Evolutionary conservation across 2,329 filamentous ascomycete species (phyloP), one percentile per base, ranked within the genome.

Genomic region (Beauveria sp.): DNA sequence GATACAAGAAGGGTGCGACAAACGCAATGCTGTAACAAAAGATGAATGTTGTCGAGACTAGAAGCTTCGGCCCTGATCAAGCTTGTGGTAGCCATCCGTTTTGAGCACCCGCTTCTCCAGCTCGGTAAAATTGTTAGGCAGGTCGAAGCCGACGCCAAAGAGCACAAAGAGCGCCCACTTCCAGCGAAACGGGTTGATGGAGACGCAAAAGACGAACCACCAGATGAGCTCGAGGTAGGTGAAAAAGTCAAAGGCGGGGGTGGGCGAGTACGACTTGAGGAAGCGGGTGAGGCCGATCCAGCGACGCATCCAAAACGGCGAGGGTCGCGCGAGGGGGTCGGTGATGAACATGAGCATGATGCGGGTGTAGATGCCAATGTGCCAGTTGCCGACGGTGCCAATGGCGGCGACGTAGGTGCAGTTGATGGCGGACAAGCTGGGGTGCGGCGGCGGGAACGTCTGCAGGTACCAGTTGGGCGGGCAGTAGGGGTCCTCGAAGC

Each of bases 381-480:
- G 91, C 81, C 89, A 93, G 72, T 95, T 93, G 0, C 91, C 89
- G 1, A 95, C 89, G 0, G 88, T 89, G 0, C 90, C 90, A 62
- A 95, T 93, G 4, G 86, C 90, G 59, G 88, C 86, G 61, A 92
- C 78, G 66, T 93, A 96, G 0, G 90, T 95, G 77, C 88, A 82
- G 74, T 96, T 96, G 74, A 91, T 93, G 65, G 87, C 87, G 65
- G 87, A 91, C 53, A 96, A 81, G 40, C 85, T 87, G 0, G 87
- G 84, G 66, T 93, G 87, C 3, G 78, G 73, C 0, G 91, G 89
- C 5, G 91, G 91, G 74, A 96, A 96, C 0, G 89, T 89, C 72
- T 96, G 91, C 0, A 96, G 81, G 67, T 95, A 96, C 91, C 91
- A 96, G 71, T 91, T 92, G 0, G 91, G 91, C 1, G 91, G 89